Base-by-base conservation (phyloP, 352 stramenopile genomes). In the Phytophthora nicotianae region DNA sequence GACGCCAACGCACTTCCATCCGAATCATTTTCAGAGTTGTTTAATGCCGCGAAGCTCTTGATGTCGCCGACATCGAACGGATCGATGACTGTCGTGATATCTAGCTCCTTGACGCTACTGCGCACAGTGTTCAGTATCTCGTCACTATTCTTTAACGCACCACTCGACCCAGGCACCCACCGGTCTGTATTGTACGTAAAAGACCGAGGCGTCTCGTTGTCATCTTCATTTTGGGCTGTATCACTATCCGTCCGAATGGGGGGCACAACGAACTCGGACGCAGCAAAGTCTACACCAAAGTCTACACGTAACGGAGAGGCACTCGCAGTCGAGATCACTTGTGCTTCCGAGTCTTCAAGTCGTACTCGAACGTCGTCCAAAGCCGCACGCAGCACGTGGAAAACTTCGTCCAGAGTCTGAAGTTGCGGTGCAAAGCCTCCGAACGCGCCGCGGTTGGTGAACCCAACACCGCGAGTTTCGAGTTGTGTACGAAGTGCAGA, bases 181-280 rank as follows among this genome's bases (percentile, higher is more conserved):
- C 81, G 75, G 56, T 90, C 80, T 10, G 72, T 86, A 56, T 93
- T 88, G 71, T 93, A 93, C 19, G 70, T 79, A 45, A 68, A 78
- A 23, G 49, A 54, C n/a, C 20, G 43, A 48, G 23, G 14, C 16
- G 33, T 50, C 26, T 65, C 38, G 43, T 58, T 37, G 24, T 59
- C 17, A 11, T 65, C 53, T 10, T 60, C 60, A 35, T 63, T 58
- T 21, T 67, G 59, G 8, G 13, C 43, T 14, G 33, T 21, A n/a
- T 26, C 48, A 33, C 19, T 20, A 21, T 50, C 42, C 26, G 16
- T 35, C 32, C 38, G 37, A 11, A 14, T 24, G 5, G 47, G 40
- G 9, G 41, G 51, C 11, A 75, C 60, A 21, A 75, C 79, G 27
- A 88, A 93, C 51, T 83, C 78, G 3, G 76, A 79, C 7, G 81